phyloP scores from a whole-genome alignment of 208 protist genomes.

The Trypanosoma cruzi region DNA sequence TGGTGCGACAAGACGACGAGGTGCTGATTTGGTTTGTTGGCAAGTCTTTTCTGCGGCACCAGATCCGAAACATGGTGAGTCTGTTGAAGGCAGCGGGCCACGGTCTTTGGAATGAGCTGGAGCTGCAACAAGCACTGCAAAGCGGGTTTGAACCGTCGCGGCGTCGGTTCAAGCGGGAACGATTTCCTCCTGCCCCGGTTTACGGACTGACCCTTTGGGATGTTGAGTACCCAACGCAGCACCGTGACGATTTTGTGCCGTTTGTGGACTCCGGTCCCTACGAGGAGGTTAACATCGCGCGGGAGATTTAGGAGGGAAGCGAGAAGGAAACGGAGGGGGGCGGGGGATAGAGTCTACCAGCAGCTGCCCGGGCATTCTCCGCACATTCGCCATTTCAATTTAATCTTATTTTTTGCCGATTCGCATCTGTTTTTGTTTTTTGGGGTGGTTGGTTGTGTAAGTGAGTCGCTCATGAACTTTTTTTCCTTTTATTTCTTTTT shows the following conservation, averaged over 20 bases:
- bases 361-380: background rate
- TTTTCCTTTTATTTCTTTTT: slow-evolving; percentile 10
- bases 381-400: background rate
- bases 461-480: background rate
- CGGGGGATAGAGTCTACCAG: background rate
- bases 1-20: slow-evolving; percentile 89
- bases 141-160: slow-evolving; percentile 78
- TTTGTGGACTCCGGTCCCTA: slow-evolving; percentile 82
- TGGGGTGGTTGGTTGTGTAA: background rate
- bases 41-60: slow-evolving; percentile 82
- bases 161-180: slow-evolving; percentile 66
- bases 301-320: slow-evolving; percentile 30
- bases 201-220: slow-evolving; percentile 90
- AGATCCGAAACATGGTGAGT: slow-evolving; percentile 89
- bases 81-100: slow-evolving; percentile 77
- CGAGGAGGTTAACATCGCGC: slow-evolving; percentile 60
- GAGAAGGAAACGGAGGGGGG: background rate
- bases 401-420: background rate
- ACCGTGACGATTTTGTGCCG: slow-evolving; percentile 60
- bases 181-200: slow-evolving; percentile 72
- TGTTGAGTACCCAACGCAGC: slow-evolving; percentile 74
- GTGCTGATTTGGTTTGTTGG: slow-evolving; percentile 89
- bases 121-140: slow-evolving; percentile 73
- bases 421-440: background rate
- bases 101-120: slow-evolving; percentile 83